These are phyloP conservation scores for Pythium aristosporum DNA, from an alignment of 352 stramenopile species.

Conservation along the genomic window DNA sequence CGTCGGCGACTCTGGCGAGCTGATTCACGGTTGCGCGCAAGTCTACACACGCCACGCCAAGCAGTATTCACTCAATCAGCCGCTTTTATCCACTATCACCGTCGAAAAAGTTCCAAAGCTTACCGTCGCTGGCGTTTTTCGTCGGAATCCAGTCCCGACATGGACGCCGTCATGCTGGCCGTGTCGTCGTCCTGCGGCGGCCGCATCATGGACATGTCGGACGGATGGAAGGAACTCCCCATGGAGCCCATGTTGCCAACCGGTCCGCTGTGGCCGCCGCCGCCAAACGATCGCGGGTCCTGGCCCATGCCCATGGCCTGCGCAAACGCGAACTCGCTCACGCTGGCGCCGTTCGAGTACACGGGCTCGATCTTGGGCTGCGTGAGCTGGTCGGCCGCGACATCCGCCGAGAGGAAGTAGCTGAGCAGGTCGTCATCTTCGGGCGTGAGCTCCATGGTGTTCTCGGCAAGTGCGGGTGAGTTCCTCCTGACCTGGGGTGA, in stretches of 20 bases:
- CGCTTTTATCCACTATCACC: not conserved
- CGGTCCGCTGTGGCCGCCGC: not conserved
- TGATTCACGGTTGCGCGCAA: conserved; percentile 87
- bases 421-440: conserved; percentile 87
- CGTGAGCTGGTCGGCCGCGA: conserved; percentile 54
- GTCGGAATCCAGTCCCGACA: conserved; percentile 53
- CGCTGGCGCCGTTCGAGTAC: conserved; percentile 11
- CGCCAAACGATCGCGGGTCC: conserved; percentile 25
- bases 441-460: conserved; percentile 73
- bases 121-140: conserved; percentile 76
- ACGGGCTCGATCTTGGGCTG: conserved; percentile 32
- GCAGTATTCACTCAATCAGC: not conserved
- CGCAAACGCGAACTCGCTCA: conserved; percentile 28
- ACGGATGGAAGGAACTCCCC: conserved; percentile 45
- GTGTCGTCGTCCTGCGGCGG: conserved; percentile 53
- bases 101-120: not conserved
- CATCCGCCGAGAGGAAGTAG: conserved; percentile 84
- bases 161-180: conserved; percentile 28
- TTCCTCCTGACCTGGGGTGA: not conserved
- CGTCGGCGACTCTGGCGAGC: conserved; percentile 83
- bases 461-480: not conserved
- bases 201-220: conserved; percentile 61
- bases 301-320: conserved; percentile 29
- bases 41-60: conserved; percentile 14
- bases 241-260: conserved; percentile 46